Percentiles rank a stretch among this genome's conserved stretches.
Evolutionary conservation across 2,329 filamentous ascomycete species (phyloP).

Genomic region (Geoglossum cookeanum): DNA sequence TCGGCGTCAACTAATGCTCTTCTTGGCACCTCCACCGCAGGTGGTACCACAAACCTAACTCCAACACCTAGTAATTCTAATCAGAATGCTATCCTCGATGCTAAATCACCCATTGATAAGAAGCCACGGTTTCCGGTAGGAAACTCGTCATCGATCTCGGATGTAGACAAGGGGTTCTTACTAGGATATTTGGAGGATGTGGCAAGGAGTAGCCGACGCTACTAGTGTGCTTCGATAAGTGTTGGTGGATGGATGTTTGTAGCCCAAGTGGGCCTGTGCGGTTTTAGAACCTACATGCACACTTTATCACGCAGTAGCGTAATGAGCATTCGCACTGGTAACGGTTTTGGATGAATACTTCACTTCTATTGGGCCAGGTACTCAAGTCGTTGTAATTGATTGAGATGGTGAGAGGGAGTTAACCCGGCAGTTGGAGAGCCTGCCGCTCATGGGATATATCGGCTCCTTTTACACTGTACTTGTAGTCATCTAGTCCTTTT

Average conservation of each 20-base stretch:
- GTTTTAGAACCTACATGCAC: not conserved
- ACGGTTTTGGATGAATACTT: not conserved
- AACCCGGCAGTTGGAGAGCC: too few relatives aligned
- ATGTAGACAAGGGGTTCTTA: conserved; percentile 57
- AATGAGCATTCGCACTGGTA: not conserved
- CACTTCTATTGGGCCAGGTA: not conserved
- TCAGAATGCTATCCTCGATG: conserved; percentile 21
- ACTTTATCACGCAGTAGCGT: not conserved
- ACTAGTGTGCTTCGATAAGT: not conserved
- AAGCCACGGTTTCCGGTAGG: not conserved
- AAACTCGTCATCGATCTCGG: conserved; percentile 36
- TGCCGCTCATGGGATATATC: too few relatives aligned
- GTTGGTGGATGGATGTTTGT: not conserved
- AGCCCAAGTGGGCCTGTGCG: not conserved
- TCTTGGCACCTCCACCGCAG: not conserved
- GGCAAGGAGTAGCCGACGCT: conserved; percentile 21
- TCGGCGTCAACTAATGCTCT: conserved; percentile 13
- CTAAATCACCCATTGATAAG: not conserved
- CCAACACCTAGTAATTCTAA: conserved; percentile 13
- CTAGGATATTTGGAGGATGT: conserved; percentile 51
- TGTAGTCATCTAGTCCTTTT: too few relatives aligned
- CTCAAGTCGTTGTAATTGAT: too few relatives aligned
- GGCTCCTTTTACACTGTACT: too few relatives aligned
- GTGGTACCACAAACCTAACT: not conserved
- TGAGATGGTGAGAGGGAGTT: too few relatives aligned